These are phyloP conservation scores for Papilionanthe hybrid DNA, from an alignment of 116 monocot genomes.

Conservation along the genomic window DNA sequence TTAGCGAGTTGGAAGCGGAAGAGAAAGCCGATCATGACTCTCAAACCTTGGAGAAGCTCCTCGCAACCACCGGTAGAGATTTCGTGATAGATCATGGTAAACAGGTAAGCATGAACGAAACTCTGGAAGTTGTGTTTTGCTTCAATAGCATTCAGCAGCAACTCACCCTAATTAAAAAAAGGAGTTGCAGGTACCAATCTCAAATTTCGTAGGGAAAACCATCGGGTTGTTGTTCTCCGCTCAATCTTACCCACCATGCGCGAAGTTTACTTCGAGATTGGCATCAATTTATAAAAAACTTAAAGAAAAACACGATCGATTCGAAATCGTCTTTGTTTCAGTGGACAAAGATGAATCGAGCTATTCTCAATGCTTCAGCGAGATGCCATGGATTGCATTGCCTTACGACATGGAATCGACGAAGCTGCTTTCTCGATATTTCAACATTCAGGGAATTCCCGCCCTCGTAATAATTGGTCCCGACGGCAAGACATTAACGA, in stretches of 20 bases:
- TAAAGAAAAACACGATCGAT: constrained; percentile 31
- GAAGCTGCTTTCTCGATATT: constrained; percentile 35
- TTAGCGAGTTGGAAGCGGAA: constrained; percentile 37
- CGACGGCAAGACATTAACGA: constrained; percentile 52
- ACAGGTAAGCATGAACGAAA: constrained; percentile 24
- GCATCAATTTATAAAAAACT: constrained; percentile 25
- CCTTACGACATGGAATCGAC: constrained; percentile 26
- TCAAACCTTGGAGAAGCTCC: constrained; percentile 51
- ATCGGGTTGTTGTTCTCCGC: constrained; percentile 54
- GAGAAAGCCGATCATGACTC: constrained; percentile 35
- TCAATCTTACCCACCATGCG: constrained; percentile 33
- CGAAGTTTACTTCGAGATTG: constrained; percentile 43
- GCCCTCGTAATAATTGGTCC: constrained; percentile 43
- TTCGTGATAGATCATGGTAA: constrained; percentile 26
- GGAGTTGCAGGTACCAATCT: constrained; percentile 43
- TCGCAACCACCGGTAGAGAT: constrained; percentile 30
- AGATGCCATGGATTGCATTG: constrained; percentile 59
- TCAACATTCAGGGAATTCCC: constrained; percentile 44
- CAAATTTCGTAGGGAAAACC: constrained; percentile 45
- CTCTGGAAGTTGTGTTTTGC: constrained; percentile 2
- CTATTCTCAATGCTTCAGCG: constrained; percentile 22
- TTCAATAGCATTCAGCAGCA: constrained; percentile 12
- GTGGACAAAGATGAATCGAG: constrained; percentile 36
- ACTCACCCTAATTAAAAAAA: constrained; percentile 10
- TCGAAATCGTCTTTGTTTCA: constrained; percentile 48